Evolutionary conservation across 176 grass and related monocot genomes (phyloP).

Genomic region (Juncus inflexus): DNA sequence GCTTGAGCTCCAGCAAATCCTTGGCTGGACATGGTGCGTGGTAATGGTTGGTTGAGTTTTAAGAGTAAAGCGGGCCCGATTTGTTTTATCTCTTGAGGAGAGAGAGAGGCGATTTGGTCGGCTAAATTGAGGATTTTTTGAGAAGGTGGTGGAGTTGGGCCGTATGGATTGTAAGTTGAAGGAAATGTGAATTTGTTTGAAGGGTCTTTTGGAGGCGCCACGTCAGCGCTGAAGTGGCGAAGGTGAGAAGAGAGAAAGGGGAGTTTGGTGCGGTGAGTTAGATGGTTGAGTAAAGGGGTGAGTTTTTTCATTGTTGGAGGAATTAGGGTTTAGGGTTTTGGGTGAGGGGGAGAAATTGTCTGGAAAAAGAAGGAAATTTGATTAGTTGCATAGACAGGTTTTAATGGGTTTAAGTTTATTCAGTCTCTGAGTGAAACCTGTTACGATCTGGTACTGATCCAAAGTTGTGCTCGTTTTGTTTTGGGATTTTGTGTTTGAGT

Average conservation of each 20-base stretch:
- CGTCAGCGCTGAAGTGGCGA: conserved; percentile 10
- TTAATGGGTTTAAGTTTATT: too few species aligned
- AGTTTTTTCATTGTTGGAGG: conserved; percentile 16
- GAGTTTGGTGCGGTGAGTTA: neutral
- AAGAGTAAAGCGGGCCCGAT: conserved; percentile 76
- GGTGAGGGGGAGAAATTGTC: neutral
- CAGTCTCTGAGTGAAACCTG: neutral
- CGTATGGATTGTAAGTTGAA: conserved; percentile 69
- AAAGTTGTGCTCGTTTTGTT: neutral
- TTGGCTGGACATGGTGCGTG: conserved; percentile 62
- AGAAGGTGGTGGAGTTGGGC: conserved; percentile 56
- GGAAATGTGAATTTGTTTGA: conserved; percentile 74
- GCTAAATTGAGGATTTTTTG: conserved; percentile 74
- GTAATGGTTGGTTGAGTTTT: conserved; percentile 55
- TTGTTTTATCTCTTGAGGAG: conserved; percentile 84
- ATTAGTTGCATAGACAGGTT: neutral
- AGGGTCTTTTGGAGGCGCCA: conserved; percentile 1
- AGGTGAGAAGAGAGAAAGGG: neutral
- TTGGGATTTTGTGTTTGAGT: neutral
- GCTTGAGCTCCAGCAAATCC: conserved; percentile 58
- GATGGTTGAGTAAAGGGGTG: neutral
- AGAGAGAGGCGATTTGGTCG: conserved; percentile 65
- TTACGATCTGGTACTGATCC: neutral
- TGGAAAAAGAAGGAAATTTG: neutral
- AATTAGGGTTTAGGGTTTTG: neutral